Conservation (phyloP, 2,329 filamentous ascomycete species). For the Penicillium sp. region DNA sequence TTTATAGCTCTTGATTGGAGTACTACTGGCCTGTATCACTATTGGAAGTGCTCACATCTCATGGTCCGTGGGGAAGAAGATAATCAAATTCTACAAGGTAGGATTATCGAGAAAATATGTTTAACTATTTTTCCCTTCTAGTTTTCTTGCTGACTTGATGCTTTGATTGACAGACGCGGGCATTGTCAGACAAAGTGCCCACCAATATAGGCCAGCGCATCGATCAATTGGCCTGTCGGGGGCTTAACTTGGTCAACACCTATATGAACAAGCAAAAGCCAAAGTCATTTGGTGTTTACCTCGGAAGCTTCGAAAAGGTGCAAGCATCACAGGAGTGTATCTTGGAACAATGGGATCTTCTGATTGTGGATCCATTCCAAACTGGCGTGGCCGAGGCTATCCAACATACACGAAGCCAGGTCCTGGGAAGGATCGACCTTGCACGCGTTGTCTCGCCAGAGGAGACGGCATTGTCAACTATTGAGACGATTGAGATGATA, state of each 20-base stretch:
- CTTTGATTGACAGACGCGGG: conserved; percentile 21
- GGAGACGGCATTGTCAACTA: conserved; percentile 21
- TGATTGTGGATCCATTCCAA: conserved; percentile 43
- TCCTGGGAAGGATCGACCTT: conserved; percentile 35
- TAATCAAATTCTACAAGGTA: conserved; percentile 30
- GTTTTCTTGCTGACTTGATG: neutral
- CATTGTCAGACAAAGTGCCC: conserved; percentile 23
- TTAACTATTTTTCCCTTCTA: neutral
- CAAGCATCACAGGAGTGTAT: conserved; percentile 31
- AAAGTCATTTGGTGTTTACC: conserved; percentile 42
- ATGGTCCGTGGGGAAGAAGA: conserved; percentile 23
- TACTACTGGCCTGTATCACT: conserved; percentile 30
- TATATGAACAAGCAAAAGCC: conserved; percentile 23
- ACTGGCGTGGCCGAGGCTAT: conserved; percentile 35
- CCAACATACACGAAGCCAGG: conserved; percentile 15
- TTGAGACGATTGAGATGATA: conserved; percentile 30
- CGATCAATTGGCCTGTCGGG: conserved; percentile 18
- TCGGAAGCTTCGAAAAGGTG: conserved; percentile 37
- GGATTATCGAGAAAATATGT: neutral
- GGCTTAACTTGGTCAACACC: conserved; percentile 20
- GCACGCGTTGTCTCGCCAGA: conserved; percentile 18
- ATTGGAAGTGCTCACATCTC: conserved; percentile 29
- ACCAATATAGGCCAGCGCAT: conserved; percentile 22
- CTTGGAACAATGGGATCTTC: conserved; percentile 43
- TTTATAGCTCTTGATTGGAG: conserved; percentile 33